A percentile compares a stretch with the other conserved stretches of the same genome.
These are phyloP conservation scores for Monosporozyma solicola DNA, from an alignment of 805 yeast genomes.

Conservation along the genomic window DNA sequence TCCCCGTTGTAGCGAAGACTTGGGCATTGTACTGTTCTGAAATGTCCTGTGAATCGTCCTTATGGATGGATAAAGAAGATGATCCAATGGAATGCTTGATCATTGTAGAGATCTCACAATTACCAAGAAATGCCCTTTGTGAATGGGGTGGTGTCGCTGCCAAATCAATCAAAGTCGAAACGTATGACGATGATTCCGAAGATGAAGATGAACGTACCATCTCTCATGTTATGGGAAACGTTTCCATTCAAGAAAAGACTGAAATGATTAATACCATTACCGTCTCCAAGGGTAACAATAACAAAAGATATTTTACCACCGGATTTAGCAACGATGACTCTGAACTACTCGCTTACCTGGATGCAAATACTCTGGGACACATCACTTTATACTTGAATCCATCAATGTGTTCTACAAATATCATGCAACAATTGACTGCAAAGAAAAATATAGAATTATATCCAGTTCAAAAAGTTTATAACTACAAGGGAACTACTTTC, in stretches of 20 bases:
- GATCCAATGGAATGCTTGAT: slow-evolving; percentile 31
- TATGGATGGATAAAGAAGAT: slow-evolving; percentile 19
- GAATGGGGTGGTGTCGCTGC: slow-evolving; percentile 70
- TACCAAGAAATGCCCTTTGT: slow-evolving; percentile 56
- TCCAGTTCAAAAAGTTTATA: slow-evolving; percentile 23
- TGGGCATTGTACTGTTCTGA: slow-evolving; percentile 40
- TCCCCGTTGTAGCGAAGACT: slow-evolving; percentile 27
- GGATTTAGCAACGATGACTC: slow-evolving; percentile 10
- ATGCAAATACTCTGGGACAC: neutral
- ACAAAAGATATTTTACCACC: slow-evolving; percentile 12
- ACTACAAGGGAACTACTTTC: slow-evolving; percentile 15
- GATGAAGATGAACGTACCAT: slow-evolving; percentile 11
- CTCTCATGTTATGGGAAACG: neutral
- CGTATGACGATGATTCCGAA: slow-evolving; percentile 37
- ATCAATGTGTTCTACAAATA: neutral
- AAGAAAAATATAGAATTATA: slow-evolving; percentile 12
- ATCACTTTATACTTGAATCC: neutral
- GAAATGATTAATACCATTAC: neutral
- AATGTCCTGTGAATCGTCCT: slow-evolving; percentile 13
- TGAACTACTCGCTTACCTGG: neutral
- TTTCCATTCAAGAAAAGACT: neutral
- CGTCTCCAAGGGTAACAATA: neutral
- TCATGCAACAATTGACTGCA: neutral
- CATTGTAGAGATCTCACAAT: slow-evolving; percentile 43
- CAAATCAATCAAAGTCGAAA: slow-evolving; percentile 29